phyloP scores from a whole-genome alignment of 2,329 filamentous ascomycete genomes.

The Penicillium italicum region DNA sequence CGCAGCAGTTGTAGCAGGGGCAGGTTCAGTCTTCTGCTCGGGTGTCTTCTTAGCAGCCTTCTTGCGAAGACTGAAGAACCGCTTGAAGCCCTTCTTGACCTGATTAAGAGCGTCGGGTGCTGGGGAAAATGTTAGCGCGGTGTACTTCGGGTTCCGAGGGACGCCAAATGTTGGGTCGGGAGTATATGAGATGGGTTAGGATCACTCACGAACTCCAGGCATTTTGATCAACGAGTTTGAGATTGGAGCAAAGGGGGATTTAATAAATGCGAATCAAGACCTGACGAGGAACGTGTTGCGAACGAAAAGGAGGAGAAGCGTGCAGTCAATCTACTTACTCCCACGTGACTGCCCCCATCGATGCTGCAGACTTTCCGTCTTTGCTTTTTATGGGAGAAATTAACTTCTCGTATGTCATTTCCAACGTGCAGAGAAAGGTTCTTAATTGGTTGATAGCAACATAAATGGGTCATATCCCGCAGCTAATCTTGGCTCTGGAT shows the following conservation, averaged over 20 bases:
- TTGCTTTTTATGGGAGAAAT: not conserved
- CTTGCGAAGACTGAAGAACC: constrained; percentile 6
- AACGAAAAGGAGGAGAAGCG: constrained; percentile 5
- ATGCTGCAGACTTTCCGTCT: not conserved
- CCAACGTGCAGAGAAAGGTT: not conserved
- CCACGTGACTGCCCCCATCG: not conserved
- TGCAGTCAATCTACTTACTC: not conserved
- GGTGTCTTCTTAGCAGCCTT: constrained; percentile 3
- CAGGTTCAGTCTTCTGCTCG: not conserved
- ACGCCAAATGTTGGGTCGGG: not conserved
- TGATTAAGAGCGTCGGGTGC: constrained; percentile 5
- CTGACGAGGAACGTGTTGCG: not conserved
- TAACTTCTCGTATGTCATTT: not conserved
- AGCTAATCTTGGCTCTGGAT: constrained; percentile 5
- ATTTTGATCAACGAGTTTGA: not conserved
- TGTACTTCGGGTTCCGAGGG: not conserved
- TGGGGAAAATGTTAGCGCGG: not conserved
- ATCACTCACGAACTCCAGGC: constrained; percentile 11
- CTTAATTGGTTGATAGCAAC: not conserved
- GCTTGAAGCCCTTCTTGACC: constrained; percentile 10
- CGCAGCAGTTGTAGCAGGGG: not conserved
- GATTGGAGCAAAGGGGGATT: not conserved
- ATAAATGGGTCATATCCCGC: constrained; percentile 2
- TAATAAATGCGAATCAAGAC: not conserved
- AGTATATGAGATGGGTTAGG: not conserved